Conservation (phyloP, 129 eudicot genomes). For the Centrapalus pauciflorus region DNA sequence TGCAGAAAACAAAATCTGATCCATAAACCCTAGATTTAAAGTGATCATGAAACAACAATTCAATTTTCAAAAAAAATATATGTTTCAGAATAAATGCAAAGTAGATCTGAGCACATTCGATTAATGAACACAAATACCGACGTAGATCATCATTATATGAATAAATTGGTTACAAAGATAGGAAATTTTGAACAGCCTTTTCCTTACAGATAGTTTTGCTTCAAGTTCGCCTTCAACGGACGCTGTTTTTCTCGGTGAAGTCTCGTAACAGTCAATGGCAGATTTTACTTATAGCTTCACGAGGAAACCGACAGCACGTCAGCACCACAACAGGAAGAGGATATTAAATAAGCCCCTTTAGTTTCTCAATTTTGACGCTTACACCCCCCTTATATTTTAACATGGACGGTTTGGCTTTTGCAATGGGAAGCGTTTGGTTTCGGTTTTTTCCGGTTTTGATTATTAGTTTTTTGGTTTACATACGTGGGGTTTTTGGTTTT, state of each 20-base stretch:
- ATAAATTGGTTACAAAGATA: constrained; percentile 8
- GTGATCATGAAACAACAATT: constrained; percentile 1
- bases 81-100: not conserved
- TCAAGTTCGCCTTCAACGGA: constrained; percentile 19
- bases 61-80: no score
- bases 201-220: constrained; percentile 11
- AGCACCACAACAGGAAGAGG: not conserved
- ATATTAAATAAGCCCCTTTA: not conserved
- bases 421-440: no score
- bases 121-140: not conserved
- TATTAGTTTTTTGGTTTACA: no score
- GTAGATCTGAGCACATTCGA: constrained; percentile 13
- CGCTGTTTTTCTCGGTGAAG: constrained; percentile 19
- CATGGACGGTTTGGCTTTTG: not conserved
- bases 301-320: constrained; percentile 2
- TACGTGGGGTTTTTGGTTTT: no score
- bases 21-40: constrained; percentile 19
- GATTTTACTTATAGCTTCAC: constrained; percentile 17
- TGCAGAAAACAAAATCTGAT: not conserved
- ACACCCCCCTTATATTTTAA: not conserved
- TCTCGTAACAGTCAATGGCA: constrained; percentile 16
- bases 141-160: not conserved
- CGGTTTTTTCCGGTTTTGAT: no score
- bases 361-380: not conserved
- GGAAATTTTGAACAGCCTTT: constrained; percentile 1